phyloP scores from a whole-genome alignment of 2,329 filamentous ascomycete species.

The Talaromyces sp. region DNA sequence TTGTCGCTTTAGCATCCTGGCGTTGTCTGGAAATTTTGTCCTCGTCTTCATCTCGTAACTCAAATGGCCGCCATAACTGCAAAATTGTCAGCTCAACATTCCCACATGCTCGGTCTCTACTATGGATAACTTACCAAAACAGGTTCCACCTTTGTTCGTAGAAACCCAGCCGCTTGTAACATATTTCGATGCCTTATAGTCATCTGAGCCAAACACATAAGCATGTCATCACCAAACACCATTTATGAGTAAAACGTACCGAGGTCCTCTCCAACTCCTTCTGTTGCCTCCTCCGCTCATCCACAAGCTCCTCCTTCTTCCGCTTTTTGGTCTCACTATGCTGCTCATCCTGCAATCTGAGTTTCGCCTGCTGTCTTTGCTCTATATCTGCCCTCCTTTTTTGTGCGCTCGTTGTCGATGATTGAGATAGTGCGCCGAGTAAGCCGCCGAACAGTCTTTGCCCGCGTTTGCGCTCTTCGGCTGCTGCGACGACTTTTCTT shows the following conservation, averaged over 20 bases:
- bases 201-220: slow-evolving; percentile 55
- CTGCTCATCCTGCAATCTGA: slow-evolving; percentile 72
- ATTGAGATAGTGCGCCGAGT: slow-evolving; percentile 73
- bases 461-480: slow-evolving; percentile 80
- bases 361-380: slow-evolving; percentile 72
- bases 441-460: slow-evolving; percentile 82
- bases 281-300: slow-evolving; percentile 65
- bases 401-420: slow-evolving; percentile 59
- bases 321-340: slow-evolving; percentile 65
- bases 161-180: slow-evolving; percentile 66
- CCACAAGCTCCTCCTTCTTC: slow-evolving; percentile 61
- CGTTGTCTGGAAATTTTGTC: slow-evolving; percentile 68
- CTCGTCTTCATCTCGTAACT: slow-evolving; percentile 66
- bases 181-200: slow-evolving; percentile 68
- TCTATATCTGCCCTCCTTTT: slow-evolving; percentile 76
- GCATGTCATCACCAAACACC: not conserved
- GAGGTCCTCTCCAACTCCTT: slow-evolving; percentile 70
- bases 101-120: not conserved
- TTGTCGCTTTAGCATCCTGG: slow-evolving; percentile 58
- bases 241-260: slow-evolving; percentile 51
- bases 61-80: slow-evolving; percentile 85
- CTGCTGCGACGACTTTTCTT: slow-evolving; percentile 41
- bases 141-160: slow-evolving; percentile 70
- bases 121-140: slow-evolving; percentile 60
- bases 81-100: slow-evolving; percentile 10